These are phyloP conservation scores for Trametes pubescens DNA, from an alignment of 1,284 basidiomycete genomes.

Conservation along the genomic window DNA sequence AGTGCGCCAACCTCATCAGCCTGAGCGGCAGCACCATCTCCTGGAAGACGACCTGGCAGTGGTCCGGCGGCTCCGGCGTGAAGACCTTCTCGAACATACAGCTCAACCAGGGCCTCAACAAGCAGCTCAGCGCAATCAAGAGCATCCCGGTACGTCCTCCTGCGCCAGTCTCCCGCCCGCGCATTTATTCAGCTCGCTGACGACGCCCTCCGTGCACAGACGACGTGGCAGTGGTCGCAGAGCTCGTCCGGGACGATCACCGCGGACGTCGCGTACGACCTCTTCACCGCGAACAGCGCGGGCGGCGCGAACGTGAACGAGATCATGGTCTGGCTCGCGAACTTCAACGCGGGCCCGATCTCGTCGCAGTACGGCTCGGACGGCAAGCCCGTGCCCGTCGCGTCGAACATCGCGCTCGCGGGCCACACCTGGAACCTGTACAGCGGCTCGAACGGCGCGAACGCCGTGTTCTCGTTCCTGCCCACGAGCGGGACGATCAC, in stretches of 20 bases:
- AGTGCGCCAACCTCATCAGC: conserved; percentile 60
- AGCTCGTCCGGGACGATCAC: conserved; percentile 45
- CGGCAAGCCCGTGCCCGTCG: conserved; percentile 58
- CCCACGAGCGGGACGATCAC: conserved; percentile 53
- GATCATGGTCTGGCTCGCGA: conserved; percentile 75
- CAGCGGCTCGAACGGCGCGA: conserved; percentile 63
- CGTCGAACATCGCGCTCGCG: conserved; percentile 53
- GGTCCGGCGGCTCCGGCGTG: conserved; percentile 59
- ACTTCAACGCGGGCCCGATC: conserved; percentile 65
- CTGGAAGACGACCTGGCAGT: conserved; percentile 65
- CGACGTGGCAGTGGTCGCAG: conserved; percentile 55
- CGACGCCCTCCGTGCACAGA: conserved; percentile 37
- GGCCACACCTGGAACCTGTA: conserved; percentile 67
- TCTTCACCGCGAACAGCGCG: conserved; percentile 63
- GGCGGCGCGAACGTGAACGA: conserved; percentile 64
- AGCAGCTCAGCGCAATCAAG: conserved; percentile 59
- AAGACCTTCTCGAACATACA: conserved; percentile 71
- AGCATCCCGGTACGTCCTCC: conserved; percentile 58
- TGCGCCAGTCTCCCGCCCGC: conserved; percentile 6
- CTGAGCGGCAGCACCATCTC: conserved; percentile 53
- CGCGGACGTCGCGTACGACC: conserved; percentile 66
- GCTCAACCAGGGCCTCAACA: conserved; percentile 59
- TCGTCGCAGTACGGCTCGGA: conserved; percentile 54
- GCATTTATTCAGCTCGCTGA: neutral
- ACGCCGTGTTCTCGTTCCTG: conserved; percentile 72